phyloP scores from a whole-genome alignment of 164 flowering plant species.

The Amborella trichopoda region DNA sequence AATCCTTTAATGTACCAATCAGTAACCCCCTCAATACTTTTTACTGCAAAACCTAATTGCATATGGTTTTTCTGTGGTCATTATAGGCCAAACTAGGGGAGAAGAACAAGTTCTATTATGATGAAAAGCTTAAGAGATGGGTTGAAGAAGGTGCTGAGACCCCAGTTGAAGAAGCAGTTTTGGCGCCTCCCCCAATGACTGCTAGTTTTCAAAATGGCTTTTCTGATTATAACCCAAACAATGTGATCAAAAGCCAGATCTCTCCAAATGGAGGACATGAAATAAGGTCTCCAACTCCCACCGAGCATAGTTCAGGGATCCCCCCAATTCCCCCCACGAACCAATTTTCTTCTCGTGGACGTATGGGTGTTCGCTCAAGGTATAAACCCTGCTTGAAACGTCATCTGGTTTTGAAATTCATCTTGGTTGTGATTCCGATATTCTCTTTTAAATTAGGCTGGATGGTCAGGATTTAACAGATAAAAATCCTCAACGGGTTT shows the following conservation, averaged over 20 bases:
- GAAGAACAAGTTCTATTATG: constrained; percentile 77
- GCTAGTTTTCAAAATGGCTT: constrained; percentile 47
- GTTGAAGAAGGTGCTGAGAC: constrained; percentile 87
- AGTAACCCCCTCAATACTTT: not conserved
- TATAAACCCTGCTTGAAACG: constrained; percentile 10
- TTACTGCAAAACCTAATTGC: not conserved
- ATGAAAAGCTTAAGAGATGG: constrained; percentile 95
- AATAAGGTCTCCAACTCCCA: constrained; percentile 20
- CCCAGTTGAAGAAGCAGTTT: constrained; percentile 73
- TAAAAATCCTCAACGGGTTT: too few relatives aligned
- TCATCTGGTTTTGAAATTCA: not conserved
- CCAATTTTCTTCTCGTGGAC: constrained; percentile 86
- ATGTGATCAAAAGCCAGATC: constrained; percentile 30
- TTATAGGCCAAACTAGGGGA: constrained; percentile 92
- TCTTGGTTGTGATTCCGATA: too few relatives aligned
- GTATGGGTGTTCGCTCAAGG: constrained; percentile 86
- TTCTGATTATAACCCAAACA: constrained; percentile 36
- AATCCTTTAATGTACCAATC: too few relatives aligned
- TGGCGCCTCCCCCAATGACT: constrained; percentile 81
- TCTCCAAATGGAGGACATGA: constrained; percentile 31
- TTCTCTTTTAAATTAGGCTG: too few relatives aligned
- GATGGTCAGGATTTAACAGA: too few relatives aligned
- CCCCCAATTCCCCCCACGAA: constrained; percentile 72
- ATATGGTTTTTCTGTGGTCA: not conserved
- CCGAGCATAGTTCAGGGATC: constrained; percentile 48